Evolutionary conservation across 2,329 filamentous ascomycete species (phyloP), one percentile per base, ranked within the genome.

Genomic region (Lojkania enalia): DNA sequence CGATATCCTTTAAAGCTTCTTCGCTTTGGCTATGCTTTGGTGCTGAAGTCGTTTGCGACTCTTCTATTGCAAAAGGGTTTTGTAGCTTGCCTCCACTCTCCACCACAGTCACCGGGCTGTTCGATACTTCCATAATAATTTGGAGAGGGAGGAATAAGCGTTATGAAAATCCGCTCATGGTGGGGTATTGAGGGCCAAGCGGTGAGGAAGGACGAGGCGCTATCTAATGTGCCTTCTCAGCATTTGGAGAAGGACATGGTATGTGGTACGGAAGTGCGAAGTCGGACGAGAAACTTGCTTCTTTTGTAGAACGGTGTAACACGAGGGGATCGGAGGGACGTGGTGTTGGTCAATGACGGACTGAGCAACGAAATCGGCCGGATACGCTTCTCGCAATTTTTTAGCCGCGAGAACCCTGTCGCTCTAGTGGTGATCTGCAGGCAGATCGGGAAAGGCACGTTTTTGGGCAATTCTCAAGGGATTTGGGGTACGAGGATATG

Each of bases 1-100:
- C 65, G 44, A 99, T 82, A 64, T 97, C 91, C 70, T 96, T 91
- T 30, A 92, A 62, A 4, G 89, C 88, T 61, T 94, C 86, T 20
- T 77, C 56, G 38, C 77, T 77, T 60, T 82, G 77, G 44, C 70
- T 58, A 35, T 44, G 42, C 14, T 46, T 42, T 6, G 55, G 51
- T 20, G 44, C 52, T 30, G 49, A 36, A 29, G 51, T 31, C 36
- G 46, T 35, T 16, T 46, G 46, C 21, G 23, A 43, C 16, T 65
- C 57, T 37, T 60, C 57, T 44, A 54, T 44, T 18, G 48, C 52
- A 37, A 56, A 39, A 48, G 54, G 29, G 16, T 51, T 51, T 29
- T 53, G 38, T 25, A 63, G 47, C 42, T 49, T 54, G 39, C 52
- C 53, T 49, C 54, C 57, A 58, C 58, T 60, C 53, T 57, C 61